Conservation (phyloP, 2,329 filamentous ascomycete species). For the Penicillium crustosum region DNA sequence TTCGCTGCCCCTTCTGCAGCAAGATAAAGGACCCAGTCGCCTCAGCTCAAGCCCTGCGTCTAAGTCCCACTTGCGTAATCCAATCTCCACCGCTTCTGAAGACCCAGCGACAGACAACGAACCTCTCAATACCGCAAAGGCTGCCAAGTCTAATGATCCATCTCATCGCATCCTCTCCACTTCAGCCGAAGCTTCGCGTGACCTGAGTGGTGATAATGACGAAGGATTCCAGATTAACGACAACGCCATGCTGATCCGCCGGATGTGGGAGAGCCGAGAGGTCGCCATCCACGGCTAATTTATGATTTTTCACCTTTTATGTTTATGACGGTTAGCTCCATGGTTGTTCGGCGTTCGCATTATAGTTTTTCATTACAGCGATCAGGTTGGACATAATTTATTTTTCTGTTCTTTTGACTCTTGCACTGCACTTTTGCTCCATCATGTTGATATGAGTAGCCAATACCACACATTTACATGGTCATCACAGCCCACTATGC, state of each 20-base stretch:
- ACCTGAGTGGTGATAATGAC: slow-evolving; percentile 22
- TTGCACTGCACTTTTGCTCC: not conserved
- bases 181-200: slow-evolving; percentile 34
- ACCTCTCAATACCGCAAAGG: slow-evolving; percentile 24
- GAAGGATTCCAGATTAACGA: slow-evolving; percentile 33
- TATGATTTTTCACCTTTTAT: slow-evolving; percentile 17
- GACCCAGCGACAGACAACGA: slow-evolving; percentile 31
- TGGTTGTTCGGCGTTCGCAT: slow-evolving; percentile 17
- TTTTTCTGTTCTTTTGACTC: not conserved
- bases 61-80: slow-evolving; percentile 25
- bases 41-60: slow-evolving; percentile 24
- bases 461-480: slow-evolving; percentile 2
- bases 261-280: slow-evolving; percentile 47
- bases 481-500: not conserved
- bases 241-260: slow-evolving; percentile 42
- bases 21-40: slow-evolving; percentile 22
- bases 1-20: slow-evolving; percentile 33
- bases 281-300: slow-evolving; percentile 38
- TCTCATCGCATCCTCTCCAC: slow-evolving; percentile 37
- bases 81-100: slow-evolving; percentile 26
- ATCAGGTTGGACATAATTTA: slow-evolving; percentile 5
- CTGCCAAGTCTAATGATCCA: slow-evolving; percentile 31
- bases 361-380: slow-evolving; percentile 5
- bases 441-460: slow-evolving; percentile 5
- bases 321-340: slow-evolving; percentile 18